Conservation (phyloP, 495 filamentous ascomycete species). For the Acidomyces sp. region DNA sequence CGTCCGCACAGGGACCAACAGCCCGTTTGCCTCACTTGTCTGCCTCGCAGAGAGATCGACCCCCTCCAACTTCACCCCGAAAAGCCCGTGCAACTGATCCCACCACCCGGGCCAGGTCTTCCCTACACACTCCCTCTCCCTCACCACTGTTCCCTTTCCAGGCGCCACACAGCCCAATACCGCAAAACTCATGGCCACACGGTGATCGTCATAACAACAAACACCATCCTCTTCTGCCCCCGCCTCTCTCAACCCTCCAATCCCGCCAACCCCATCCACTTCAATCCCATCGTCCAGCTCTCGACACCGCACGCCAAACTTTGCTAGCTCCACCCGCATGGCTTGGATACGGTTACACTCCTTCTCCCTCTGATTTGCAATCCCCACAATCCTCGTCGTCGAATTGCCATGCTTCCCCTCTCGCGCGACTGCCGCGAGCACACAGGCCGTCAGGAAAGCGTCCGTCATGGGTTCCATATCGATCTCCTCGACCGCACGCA, state of each 20-base stretch:
- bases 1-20: conserved; percentile 23
- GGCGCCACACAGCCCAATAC: conserved; percentile 74
- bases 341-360: conserved; percentile 95
- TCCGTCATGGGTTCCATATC: conserved; percentile 99
- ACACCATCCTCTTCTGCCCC: conserved; percentile 47
- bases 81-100: conserved; percentile 69
- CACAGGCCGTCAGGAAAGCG: conserved; percentile 88
- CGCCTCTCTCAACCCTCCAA: no score
- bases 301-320: conserved; percentile 78
- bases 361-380: conserved; percentile 98
- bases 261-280: conserved; percentile 29
- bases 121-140: conserved; percentile 81
- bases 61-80: conserved; percentile 60
- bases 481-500: conserved; percentile 61
- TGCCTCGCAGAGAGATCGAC: conserved; percentile 34
- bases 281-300: conserved; percentile 85
- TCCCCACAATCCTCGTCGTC: conserved; percentile 78
- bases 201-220: conserved; percentile 94
- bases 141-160: conserved; percentile 57
- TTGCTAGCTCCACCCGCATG: conserved; percentile 93
- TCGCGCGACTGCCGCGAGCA: conserved; percentile 82
- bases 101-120: conserved; percentile 99
- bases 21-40: conserved; percentile 29
- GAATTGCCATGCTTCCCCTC: conserved; percentile 31
- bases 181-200: conserved; percentile 95